Evolutionary conservation across 164 flowering plant genomes (phyloP).

Genomic region (Nymphaea thermarum): DNA sequence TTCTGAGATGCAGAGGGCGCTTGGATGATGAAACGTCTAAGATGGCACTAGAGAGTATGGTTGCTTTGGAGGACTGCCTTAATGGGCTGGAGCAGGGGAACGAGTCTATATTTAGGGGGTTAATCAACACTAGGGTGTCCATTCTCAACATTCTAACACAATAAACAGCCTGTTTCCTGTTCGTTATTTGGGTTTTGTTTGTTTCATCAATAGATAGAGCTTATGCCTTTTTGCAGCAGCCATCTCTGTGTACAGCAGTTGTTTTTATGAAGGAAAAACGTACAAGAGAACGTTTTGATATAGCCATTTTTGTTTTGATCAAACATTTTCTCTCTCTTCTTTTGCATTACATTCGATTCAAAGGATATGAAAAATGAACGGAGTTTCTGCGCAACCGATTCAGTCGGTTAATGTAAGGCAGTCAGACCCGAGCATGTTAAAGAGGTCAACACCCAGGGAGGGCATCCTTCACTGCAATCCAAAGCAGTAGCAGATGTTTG

Average conservation of each 20-base stretch:
- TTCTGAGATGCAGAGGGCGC: conserved; percentile 26
- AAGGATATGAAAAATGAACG: too few relatives aligned
- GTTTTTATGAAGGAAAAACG: background rate
- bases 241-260: background rate
- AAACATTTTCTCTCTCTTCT: too few relatives aligned
- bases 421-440: too few relatives aligned
- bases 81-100: conserved; percentile 36
- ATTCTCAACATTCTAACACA: conserved; percentile 55
- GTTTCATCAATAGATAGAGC: background rate
- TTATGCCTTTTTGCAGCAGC: background rate
- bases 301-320: too few relatives aligned
- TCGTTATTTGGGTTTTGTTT: background rate
- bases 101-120: conserved; percentile 51
- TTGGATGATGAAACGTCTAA: conserved; percentile 38
- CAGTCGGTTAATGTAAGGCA: too few relatives aligned
- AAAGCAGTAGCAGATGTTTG: too few relatives aligned
- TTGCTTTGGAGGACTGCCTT: conserved; percentile 38
- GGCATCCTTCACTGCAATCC: too few relatives aligned
- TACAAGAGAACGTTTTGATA: too few relatives aligned
- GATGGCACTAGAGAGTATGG: conserved; percentile 27
- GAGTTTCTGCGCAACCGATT: too few relatives aligned
- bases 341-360: too few relatives aligned
- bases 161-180: conserved; percentile 1
- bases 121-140: conserved; percentile 62
- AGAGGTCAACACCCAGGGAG: too few relatives aligned